Conservation (phyloP, 768 basidiomycete genomes). For the Leucocoprinus sp. region DNA sequence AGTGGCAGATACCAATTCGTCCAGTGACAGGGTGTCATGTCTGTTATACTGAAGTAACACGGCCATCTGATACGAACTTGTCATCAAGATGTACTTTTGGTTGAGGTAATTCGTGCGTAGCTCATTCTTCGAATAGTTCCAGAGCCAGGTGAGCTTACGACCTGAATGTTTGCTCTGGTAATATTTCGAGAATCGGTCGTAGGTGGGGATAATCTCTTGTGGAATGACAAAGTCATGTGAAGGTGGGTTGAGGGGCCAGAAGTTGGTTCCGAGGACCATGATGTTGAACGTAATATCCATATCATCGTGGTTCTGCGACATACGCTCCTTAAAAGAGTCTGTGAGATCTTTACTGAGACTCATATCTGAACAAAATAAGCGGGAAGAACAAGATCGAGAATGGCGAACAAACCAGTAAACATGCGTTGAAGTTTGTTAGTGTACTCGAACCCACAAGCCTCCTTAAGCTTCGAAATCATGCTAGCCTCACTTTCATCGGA, state of each 20-base stretch:
- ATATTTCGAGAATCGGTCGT: conserved; percentile 90
- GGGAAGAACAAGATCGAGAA: background rate
- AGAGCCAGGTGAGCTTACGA: conserved; percentile 94
- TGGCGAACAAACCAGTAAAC: conserved; percentile 75
- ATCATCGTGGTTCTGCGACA: conserved; percentile 81
- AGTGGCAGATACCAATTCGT: conserved; percentile 75
- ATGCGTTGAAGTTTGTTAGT: conserved; percentile 97
- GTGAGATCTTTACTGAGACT: conserved; percentile 93
- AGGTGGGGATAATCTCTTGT: conserved; percentile 75
- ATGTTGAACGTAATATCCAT: conserved; percentile 88
- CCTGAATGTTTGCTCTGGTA: conserved; percentile 94
- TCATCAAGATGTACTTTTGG: conserved; percentile 96
- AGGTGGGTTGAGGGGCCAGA: conserved; percentile 90
- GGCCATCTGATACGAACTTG: conserved; percentile 96
- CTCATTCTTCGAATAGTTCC: conserved; percentile 98
- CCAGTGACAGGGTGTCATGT: conserved; percentile 76
- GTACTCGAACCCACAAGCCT: conserved; percentile 97
- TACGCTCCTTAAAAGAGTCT: conserved; percentile 94
- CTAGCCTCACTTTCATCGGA: conserved; percentile 97
- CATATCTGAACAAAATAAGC: conserved; percentile 56
- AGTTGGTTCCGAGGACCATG: conserved; percentile 94
- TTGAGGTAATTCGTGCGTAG: conserved; percentile 89
- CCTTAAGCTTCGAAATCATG: conserved; percentile 99
- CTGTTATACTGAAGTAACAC: conserved; percentile 92
- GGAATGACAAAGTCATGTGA: conserved; percentile 87